Percentiles rank a stretch among this genome's conserved stretches.
phyloP scores from a whole-genome alignment of 495 filamentous ascomycete genomes.

The Aspergillus heteromorphus region DNA sequence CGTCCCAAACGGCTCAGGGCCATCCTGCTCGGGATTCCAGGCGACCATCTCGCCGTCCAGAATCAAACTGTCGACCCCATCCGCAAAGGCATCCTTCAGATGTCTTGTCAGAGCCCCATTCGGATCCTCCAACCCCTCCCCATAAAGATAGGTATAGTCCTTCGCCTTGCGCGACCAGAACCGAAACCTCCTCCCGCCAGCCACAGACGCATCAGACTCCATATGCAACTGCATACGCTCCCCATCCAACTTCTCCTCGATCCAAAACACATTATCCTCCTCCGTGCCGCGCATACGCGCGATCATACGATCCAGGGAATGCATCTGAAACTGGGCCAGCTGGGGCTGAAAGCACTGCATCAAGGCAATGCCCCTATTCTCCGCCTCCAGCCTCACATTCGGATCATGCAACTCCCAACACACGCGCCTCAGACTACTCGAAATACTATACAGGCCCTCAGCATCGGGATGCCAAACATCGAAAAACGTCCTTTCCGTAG shows the following conservation, averaged over 20 bases:
- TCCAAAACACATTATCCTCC: constrained; percentile 79
- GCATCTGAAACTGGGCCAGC: constrained; percentile 91
- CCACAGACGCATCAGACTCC: constrained; percentile 58
- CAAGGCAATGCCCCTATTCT: constrained; percentile 67
- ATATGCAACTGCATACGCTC: constrained; percentile 98
- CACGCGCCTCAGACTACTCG: constrained; percentile 80
- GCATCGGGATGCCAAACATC: constrained; percentile 92
- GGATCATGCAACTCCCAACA: constrained; percentile 93
- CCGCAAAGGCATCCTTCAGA: constrained; percentile 69
- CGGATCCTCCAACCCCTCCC: constrained; percentile 67
- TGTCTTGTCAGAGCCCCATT: constrained; percentile 76
- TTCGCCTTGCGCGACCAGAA: constrained; percentile 98
- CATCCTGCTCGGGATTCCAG: constrained; percentile 87
- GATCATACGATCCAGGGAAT: constrained; percentile 79
- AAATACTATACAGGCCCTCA: constrained; percentile 84
- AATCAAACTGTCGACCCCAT: constrained; percentile 77
- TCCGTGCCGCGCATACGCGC: constrained; percentile 62
- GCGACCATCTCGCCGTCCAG: constrained; percentile 98
- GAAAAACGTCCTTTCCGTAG: constrained; percentile 88
- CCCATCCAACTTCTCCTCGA: constrained; percentile 96
- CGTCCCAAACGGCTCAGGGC: constrained; percentile 83
- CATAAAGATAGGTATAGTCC: constrained; percentile 94
- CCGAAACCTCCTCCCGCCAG: constrained; percentile 67
- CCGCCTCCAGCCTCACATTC: constrained; percentile 63
- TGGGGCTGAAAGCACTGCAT: constrained; percentile 99